These are phyloP conservation scores for Westerdykella aurantiaca DNA, from an alignment of 2,329 filamentous ascomycete species.

Conservation along the genomic window DNA sequence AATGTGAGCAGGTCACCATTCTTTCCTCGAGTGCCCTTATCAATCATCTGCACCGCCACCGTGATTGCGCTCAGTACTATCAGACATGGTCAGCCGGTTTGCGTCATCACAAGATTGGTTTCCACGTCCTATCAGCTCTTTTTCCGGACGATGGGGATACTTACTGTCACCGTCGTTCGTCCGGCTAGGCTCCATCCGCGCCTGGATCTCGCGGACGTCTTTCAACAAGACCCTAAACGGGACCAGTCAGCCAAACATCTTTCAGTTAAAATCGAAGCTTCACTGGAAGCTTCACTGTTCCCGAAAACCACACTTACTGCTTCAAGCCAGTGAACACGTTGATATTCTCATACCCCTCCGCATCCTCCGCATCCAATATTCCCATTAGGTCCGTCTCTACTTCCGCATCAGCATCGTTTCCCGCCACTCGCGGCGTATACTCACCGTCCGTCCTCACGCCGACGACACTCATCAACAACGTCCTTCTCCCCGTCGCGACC, in stretches of 20 bases:
- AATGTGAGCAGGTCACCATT: slow-evolving; percentile 38
- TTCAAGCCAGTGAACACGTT: slow-evolving; percentile 59
- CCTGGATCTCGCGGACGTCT: slow-evolving; percentile 60
- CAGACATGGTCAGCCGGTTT: slow-evolving; percentile 10
- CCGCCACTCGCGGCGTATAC: slow-evolving; percentile 5
- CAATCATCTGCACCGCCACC: slow-evolving; percentile 84
- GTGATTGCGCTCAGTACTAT: slow-evolving; percentile 74
- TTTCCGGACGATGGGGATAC: slow-evolving; percentile 4
- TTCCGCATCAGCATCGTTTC: slow-evolving; percentile 1
- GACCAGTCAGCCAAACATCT: neutral
- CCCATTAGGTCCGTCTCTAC: slow-evolving; percentile 24
- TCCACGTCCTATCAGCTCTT: neutral
- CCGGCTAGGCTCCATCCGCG: slow-evolving; percentile 59
- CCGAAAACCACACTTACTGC: slow-evolving; percentile 47
- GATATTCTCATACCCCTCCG: slow-evolving; percentile 75
- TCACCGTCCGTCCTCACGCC: slow-evolving; percentile 70
- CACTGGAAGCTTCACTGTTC: too few relatives aligned
- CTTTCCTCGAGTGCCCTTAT: slow-evolving; percentile 72
- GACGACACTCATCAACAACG: slow-evolving; percentile 69
- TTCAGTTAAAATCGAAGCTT: too few relatives aligned
- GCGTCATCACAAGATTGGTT: neutral
- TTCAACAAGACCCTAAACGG: slow-evolving; percentile 55
- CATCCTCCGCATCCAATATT: slow-evolving; percentile 48
- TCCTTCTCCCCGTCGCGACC: slow-evolving; percentile 65
- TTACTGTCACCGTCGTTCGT: slow-evolving; percentile 68